These are phyloP conservation scores for Aspergillus sp. DNA, from an alignment of 2,329 filamentous ascomycete species.

Conservation along the genomic window DNA sequence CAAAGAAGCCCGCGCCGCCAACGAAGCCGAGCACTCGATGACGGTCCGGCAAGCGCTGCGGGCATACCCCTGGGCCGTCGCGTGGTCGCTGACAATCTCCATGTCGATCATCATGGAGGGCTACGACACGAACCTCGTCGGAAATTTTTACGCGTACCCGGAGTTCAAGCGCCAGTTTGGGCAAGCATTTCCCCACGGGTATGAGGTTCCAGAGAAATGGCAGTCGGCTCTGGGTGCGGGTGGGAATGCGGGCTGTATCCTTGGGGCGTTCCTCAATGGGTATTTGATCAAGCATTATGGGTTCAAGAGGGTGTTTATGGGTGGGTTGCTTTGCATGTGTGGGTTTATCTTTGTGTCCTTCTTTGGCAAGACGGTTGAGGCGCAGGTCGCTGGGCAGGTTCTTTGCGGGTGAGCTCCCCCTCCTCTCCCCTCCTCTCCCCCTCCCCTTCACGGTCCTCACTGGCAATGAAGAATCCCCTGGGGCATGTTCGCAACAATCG, in stretches of 20 bases:
- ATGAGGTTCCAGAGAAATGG: slow-evolving; percentile 60
- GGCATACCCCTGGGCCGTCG: slow-evolving; percentile 31
- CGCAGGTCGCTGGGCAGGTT: slow-evolving; percentile 65
- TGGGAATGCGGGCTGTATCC: slow-evolving; percentile 65
- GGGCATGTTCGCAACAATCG: slow-evolving; percentile 57
- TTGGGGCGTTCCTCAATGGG: slow-evolving; percentile 70
- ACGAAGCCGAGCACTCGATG: slow-evolving; percentile 17
- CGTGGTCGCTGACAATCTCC: slow-evolving; percentile 46
- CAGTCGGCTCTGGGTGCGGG: slow-evolving; percentile 62
- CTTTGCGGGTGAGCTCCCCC: slow-evolving; percentile 54
- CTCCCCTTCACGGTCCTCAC: background rate
- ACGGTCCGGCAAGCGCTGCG: slow-evolving; percentile 20
- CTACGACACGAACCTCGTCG: slow-evolving; percentile 56
- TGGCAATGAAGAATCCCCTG: slow-evolving; percentile 53
- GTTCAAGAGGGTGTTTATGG: slow-evolving; percentile 43
- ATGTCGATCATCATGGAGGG: slow-evolving; percentile 58
- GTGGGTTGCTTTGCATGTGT: slow-evolving; percentile 57
- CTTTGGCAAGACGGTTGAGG: slow-evolving; percentile 63
- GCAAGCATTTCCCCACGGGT: slow-evolving; percentile 25
- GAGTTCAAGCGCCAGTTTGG: slow-evolving; percentile 48
- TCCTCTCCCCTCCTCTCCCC: background rate
- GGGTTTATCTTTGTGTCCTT: slow-evolving; percentile 68
- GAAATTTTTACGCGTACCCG: slow-evolving; percentile 54
- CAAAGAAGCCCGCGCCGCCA: slow-evolving; percentile 16
- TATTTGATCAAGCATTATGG: slow-evolving; percentile 59